These are phyloP conservation scores for Sugiyamaella paludigena DNA, from an alignment of 1,139 yeast species.

Conservation along the genomic window DNA sequence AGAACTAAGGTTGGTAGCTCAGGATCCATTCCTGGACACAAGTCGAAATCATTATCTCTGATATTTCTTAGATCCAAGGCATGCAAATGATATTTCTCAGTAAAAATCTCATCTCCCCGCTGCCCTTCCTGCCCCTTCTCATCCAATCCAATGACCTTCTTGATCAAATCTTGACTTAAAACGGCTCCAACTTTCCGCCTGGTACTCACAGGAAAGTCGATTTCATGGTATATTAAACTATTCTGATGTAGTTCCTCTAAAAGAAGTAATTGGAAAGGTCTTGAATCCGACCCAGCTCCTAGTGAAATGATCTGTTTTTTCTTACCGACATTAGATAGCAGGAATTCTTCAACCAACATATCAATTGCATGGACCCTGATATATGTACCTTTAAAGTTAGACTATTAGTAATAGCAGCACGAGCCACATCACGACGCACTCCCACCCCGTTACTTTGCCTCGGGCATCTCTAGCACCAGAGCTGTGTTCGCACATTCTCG, in stretches of 20 bases:
- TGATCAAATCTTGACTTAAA: background rate
- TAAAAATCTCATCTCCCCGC: conserved; percentile 39
- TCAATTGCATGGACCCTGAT: conserved; percentile 68
- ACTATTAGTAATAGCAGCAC: background rate
- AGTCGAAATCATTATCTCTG: conserved; percentile 8
- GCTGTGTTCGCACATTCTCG: too few species aligned
- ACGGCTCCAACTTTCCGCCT: conserved; percentile 46
- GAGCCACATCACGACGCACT: too few species aligned
- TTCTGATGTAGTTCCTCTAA: conserved; percentile 11
- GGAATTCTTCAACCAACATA: conserved; percentile 49
- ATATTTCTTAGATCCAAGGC: conserved; percentile 54
- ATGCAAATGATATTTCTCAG: conserved; percentile 51
- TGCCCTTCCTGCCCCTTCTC: background rate
- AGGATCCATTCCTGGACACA: conserved; percentile 38
- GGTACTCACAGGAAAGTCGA: conserved; percentile 69
- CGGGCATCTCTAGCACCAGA: background rate
- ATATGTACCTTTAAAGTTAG: conserved; percentile 53
- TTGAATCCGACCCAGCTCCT: conserved; percentile 97
- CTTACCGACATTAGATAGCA: conserved; percentile 35
- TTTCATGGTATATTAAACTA: conserved; percentile 56
- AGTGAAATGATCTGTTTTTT: conserved; percentile 64
- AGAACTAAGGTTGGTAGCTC: conserved; percentile 65
- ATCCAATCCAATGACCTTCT: background rate
- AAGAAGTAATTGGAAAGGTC: conserved; percentile 55
- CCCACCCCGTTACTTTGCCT: too few species aligned